Evolutionary conservation across 345 rosid species (phyloP).

Genomic region (Theobroma cacao): DNA sequence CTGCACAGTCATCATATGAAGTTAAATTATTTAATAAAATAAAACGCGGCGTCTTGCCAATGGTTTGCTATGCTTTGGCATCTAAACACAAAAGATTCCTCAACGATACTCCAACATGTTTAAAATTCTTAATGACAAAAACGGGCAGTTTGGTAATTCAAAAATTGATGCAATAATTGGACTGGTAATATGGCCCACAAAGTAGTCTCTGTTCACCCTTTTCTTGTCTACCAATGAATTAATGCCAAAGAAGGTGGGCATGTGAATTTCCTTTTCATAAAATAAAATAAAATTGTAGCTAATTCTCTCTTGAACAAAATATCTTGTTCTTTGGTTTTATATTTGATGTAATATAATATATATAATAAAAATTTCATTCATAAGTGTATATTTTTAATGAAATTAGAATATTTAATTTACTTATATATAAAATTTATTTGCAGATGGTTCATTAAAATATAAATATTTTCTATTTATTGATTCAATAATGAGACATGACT

Average conservation of each 20-base stretch:
- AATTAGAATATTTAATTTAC: no score
- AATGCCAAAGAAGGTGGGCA: neutral
- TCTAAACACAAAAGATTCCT: constrained; percentile 7
- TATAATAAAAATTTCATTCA: no score
- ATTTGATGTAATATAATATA: no score
- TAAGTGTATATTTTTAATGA: no score
- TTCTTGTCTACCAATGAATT: neutral
- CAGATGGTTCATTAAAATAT: no score
- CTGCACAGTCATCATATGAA: neutral
- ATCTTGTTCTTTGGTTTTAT: no score
- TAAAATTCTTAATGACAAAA: neutral
- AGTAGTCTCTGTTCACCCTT: neutral
- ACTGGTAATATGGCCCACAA: neutral
- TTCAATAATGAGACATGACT: no score
- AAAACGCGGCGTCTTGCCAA: constrained; percentile 48
- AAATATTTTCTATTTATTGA: no score
- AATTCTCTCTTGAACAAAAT: neutral
- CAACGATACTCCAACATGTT: neutral
- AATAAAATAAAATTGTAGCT: neutral
- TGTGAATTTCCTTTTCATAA: neutral
- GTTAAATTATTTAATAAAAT: neutral
- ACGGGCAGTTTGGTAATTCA: neutral
- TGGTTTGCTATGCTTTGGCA: constrained; percentile 20
- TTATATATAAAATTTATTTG: no score
- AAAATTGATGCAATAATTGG: neutral